Conservation (phyloP, 1,284 basidiomycete genomes). For the Trametes pubescens region DNA sequence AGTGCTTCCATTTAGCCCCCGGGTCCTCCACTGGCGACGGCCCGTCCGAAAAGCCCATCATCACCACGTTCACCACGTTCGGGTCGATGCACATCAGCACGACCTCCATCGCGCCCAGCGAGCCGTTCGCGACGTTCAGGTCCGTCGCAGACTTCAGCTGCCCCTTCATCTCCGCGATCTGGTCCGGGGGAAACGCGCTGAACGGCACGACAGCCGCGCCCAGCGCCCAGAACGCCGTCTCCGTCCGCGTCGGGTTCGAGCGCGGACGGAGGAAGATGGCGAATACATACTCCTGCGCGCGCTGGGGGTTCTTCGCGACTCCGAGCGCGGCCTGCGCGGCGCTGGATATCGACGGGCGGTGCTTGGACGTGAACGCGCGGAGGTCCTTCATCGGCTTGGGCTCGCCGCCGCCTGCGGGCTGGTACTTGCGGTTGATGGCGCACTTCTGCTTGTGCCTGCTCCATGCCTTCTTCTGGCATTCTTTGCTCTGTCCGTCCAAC, state of each 20-base stretch:
- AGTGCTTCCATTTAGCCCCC: slow-evolving; percentile 33
- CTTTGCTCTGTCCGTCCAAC: slow-evolving; percentile 32
- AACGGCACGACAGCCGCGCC: slow-evolving; percentile 33
- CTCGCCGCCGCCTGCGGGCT: slow-evolving; percentile 16
- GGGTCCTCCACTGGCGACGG: slow-evolving; percentile 23
- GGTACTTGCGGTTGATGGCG: slow-evolving; percentile 32
- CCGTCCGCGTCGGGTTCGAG: slow-evolving; percentile 23
- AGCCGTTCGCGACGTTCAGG: slow-evolving; percentile 26
- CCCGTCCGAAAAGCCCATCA: slow-evolving; percentile 34
- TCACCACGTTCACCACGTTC: slow-evolving; percentile 31
- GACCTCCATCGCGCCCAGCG: slow-evolving; percentile 32
- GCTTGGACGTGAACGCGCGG: slow-evolving; percentile 37
- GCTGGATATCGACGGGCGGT: slow-evolving; percentile 34
- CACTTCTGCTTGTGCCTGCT: slow-evolving; percentile 35
- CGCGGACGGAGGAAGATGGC: slow-evolving; percentile 31
- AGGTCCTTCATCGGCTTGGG: slow-evolving; percentile 28
- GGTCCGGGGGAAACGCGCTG: slow-evolving; percentile 24
- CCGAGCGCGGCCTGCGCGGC: slow-evolving; percentile 35
- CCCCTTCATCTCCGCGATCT: slow-evolving; percentile 34
- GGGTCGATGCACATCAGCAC: slow-evolving; percentile 31
- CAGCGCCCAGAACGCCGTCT: slow-evolving; percentile 35
- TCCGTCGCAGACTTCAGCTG: slow-evolving; percentile 33
- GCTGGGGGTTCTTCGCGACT: slow-evolving; percentile 22
- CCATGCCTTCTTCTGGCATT: slow-evolving; percentile 37
- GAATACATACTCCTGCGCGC: slow-evolving; percentile 33